A percentile compares a stretch with the other conserved stretches of the same genome.
Evolutionary conservation across 2,329 filamentous ascomycete species (phyloP).

Genomic region (Botrytis deweyae): DNA sequence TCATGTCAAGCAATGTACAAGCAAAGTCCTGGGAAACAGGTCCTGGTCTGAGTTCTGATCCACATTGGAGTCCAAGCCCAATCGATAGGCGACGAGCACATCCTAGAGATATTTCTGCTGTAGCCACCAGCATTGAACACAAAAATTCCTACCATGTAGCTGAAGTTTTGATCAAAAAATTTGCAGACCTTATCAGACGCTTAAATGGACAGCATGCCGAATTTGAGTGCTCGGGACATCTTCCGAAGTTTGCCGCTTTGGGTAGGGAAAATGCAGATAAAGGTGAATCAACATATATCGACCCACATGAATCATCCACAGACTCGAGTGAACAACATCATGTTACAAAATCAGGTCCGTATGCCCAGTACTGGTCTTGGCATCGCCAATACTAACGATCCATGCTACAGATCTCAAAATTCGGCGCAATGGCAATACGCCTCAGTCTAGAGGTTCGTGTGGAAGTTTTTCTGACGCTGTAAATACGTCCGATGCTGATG

Average conservation of each 20-base stretch:
- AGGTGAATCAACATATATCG: neutral
- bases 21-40: neutral
- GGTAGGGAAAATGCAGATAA: neutral
- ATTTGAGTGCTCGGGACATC: neutral
- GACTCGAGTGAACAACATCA: neutral
- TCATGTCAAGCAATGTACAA: conserved; percentile 3
- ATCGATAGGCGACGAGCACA: neutral
- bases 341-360: neutral
- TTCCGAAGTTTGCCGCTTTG: neutral
- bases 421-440: neutral
- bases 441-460: neutral
- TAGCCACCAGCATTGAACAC: neutral
- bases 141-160: neutral
- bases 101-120: neutral
- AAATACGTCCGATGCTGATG: neutral
- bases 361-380: neutral
- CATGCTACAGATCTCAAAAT: neutral
- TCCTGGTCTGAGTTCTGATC: neutral
- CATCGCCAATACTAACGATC: neutral
- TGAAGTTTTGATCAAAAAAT: conserved; percentile 3
- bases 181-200: neutral
- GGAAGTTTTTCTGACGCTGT: neutral
- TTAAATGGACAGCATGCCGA: neutral
- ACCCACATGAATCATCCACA: neutral
- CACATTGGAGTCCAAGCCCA: neutral